Conservation (phyloP, 2,329 filamentous ascomycete species). For the Alternaria burnsii region DNA sequence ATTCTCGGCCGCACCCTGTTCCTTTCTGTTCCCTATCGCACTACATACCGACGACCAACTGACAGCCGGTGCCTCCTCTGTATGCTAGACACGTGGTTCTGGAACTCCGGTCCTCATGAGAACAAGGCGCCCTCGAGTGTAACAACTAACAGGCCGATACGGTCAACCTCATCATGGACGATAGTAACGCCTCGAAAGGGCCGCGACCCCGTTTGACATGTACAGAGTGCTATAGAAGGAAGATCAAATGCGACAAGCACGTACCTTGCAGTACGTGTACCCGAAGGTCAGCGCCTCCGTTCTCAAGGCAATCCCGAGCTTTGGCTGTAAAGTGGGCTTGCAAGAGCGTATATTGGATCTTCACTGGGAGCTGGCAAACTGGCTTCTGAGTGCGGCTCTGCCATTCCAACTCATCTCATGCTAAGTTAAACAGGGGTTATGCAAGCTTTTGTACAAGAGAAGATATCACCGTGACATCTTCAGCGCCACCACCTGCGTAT, state of each 20-base stretch:
- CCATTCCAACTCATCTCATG: background rate
- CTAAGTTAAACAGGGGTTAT: conserved; percentile 18
- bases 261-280: conserved; percentile 54
- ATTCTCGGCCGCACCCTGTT: conserved; percentile 15
- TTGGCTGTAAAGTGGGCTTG: background rate
- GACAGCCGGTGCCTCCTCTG: background rate
- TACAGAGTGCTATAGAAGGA: conserved; percentile 42
- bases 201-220: conserved; percentile 37
- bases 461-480: background rate
- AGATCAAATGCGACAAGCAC: conserved; percentile 54
- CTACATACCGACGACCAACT: background rate
- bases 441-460: conserved; percentile 25
- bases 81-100: background rate
- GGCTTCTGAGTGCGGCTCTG: background rate
- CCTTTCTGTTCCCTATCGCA: background rate
- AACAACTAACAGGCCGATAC: background rate
- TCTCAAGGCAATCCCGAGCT: background rate
- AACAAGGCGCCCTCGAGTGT: background rate
- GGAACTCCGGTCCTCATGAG: background rate
- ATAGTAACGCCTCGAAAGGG: conserved; percentile 14
- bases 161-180: conserved; percentile 14
- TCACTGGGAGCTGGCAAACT: background rate
- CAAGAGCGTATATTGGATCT: background rate
- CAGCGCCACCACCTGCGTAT: conserved; percentile 1
- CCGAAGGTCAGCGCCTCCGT: conserved; percentile 34